phyloP scores from a whole-genome alignment of 495 filamentous ascomycete species.

The Neohortaea acidophila region DNA sequence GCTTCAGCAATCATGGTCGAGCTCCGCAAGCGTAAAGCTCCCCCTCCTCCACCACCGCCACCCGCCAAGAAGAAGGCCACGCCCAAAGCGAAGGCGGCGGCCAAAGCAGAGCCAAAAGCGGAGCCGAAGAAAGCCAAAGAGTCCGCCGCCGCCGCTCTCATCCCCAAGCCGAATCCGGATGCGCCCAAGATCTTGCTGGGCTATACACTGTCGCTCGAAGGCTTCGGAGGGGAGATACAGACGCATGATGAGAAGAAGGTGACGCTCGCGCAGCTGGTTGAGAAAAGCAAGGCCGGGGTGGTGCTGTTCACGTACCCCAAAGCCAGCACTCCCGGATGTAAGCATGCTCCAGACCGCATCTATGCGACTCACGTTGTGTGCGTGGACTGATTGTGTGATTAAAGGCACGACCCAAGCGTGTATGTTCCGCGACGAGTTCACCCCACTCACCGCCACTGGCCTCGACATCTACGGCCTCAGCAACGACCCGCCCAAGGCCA shows the following conservation, averaged over 20 bases:
- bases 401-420: conserved; percentile 85
- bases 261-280: conserved; percentile 60
- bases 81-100: conserved; percentile 4
- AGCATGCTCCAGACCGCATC: conserved; percentile 27
- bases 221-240: conserved; percentile 70
- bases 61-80: conserved; percentile 23
- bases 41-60: conserved; percentile 20
- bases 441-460: conserved; percentile 61
- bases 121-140: conserved; percentile 35
- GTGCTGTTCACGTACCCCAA: conserved; percentile 92
- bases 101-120: conserved; percentile 31
- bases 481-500: conserved; percentile 70
- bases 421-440: conserved; percentile 72
- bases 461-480: conserved; percentile 80
- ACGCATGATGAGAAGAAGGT: conserved; percentile 68
- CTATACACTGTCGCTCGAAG: conserved; percentile 46
- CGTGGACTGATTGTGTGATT: background rate
- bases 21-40: conserved; percentile 28
- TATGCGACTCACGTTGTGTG: background rate
- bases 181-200: conserved; percentile 33
- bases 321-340: conserved; percentile 91
- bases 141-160: background rate
- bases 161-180: background rate
- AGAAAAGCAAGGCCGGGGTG: conserved; percentile 68
- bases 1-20: conserved; percentile 20